Evolutionary conservation across 805 yeast species (phyloP).

Genomic region (Wickerhamiella galacta): DNA sequence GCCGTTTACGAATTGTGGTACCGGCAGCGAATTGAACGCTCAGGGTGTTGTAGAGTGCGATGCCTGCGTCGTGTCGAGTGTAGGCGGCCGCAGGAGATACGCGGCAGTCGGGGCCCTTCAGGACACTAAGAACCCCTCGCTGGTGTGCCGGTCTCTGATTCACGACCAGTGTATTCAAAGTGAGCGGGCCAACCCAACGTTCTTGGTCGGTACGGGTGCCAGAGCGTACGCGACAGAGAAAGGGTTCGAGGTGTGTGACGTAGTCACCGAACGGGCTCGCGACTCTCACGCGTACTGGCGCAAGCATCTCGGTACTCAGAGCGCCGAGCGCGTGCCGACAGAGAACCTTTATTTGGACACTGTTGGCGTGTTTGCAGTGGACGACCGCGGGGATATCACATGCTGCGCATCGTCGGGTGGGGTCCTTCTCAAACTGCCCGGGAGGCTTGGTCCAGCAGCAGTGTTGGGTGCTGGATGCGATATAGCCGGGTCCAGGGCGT

Average conservation of each 20-base stretch:
- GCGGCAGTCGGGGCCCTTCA: slow-evolving; percentile 22
- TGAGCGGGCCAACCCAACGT: slow-evolving; percentile 14
- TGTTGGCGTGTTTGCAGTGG: slow-evolving; percentile 25
- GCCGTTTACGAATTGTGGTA: slow-evolving; percentile 25
- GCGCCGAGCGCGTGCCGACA: neutral
- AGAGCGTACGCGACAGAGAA: slow-evolving; percentile 13
- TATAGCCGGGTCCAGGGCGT: slow-evolving; percentile 1
- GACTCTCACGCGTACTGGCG: slow-evolving; percentile 11
- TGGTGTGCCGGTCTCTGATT: slow-evolving; percentile 14
- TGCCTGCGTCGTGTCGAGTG: slow-evolving; percentile 21
- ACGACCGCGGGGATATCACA: slow-evolving; percentile 12
- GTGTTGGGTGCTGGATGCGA: slow-evolving; percentile 25
- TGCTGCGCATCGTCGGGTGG: slow-evolving; percentile 28
- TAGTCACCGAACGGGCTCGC: slow-evolving; percentile 10
- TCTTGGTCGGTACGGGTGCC: slow-evolving; percentile 23
- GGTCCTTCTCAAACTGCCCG: slow-evolving; percentile 21
- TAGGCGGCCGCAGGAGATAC: slow-evolving; percentile 5
- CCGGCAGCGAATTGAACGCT: slow-evolving; percentile 23
- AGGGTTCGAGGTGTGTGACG: slow-evolving; percentile 8
- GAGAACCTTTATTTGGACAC: slow-evolving; percentile 20
- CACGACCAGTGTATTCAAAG: slow-evolving; percentile 5
- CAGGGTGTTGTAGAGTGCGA: slow-evolving; percentile 26
- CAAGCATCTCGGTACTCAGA: slow-evolving; percentile 2
- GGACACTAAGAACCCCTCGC: slow-evolving; percentile 19
- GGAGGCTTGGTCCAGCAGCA: slow-evolving; percentile 29